Base-by-base conservation (phyloP, 371 early-diverging fungal genomes). In the Entomophthora muscae region DNA sequence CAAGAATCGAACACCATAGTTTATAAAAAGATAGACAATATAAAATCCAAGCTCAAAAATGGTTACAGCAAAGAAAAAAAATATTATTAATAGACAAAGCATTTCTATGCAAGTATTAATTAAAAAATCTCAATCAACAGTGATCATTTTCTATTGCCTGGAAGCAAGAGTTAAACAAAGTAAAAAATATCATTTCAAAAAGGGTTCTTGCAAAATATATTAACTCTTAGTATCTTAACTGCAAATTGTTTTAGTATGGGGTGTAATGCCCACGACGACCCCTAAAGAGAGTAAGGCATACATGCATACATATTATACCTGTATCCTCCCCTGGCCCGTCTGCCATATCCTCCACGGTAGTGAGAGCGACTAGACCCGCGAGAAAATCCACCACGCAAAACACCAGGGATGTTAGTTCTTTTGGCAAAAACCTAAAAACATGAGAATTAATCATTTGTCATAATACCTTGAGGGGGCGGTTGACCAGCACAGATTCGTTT, bases 341-440 rank as follows among this genome's bases (percentile, higher is more conserved):
- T 42, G 17, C 10, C 42, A 42, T 42, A 42, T 5, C 42, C 42
- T 28, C 54, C 54, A 53, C 63, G 53, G n/a, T 5, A 53, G 17
- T 13, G 12, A 27, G 12, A 30, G 7, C 31, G n/a, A 26, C 63
- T 53, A n/a, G 12, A 22, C 32, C 63, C 63, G 26, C 63, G 63
- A 27, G 22, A 24, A 21, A n/a, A 17, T 3, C 61, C 30, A 27
- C 17, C 28, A 51, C 33, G 23, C 0, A 7, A 31, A 31, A 91
- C 79, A 10, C 89, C 89, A 13, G 94, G 96, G n/a, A 98, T 75
- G 66, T 98, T 98, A 63, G 98, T 95, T 57, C 98, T 88, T 77
- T 98, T 98, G 21, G 91, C 76, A 22, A 83, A 81, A 30, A 90
- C 91, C 79, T 74, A 59, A 52, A 61, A 30, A 33, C 7, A 56